phyloP scores from a whole-genome alignment of 2,329 filamentous ascomycete genomes.

The Arthrobotrys pseudoclavata region DNA sequence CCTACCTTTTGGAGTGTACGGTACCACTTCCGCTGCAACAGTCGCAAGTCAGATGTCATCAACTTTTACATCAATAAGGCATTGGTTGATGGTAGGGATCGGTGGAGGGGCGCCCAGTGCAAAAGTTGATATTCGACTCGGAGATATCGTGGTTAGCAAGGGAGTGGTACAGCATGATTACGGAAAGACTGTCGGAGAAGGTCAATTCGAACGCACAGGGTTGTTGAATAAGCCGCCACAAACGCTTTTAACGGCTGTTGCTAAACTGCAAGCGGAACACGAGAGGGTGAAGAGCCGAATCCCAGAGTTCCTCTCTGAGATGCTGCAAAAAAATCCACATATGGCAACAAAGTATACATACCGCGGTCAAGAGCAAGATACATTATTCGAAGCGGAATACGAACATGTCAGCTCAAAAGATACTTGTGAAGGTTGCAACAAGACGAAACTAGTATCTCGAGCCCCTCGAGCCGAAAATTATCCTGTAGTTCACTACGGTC shows the following conservation, averaged over 20 bases:
- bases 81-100: slow-evolving; percentile 63
- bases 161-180: slow-evolving; percentile 30
- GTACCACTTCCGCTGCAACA: slow-evolving; percentile 62
- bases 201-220: neutral
- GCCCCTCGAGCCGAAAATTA: neutral
- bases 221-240: neutral
- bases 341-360: neutral
- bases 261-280: slow-evolving; percentile 2
- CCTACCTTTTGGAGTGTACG: slow-evolving; percentile 61
- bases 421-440: neutral
- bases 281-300: no score
- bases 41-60: slow-evolving; percentile 62
- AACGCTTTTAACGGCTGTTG: neutral
- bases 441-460: neutral
- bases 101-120: slow-evolving; percentile 60
- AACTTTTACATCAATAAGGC: slow-evolving; percentile 62
- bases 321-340: neutral
- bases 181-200: slow-evolving; percentile 14
- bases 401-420: neutral
- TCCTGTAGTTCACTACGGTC: neutral
- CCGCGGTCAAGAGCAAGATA: neutral
- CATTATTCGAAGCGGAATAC: slow-evolving; percentile 11
- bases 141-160: slow-evolving; percentile 18
- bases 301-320: neutral
- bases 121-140: slow-evolving; percentile 45